Base-by-base conservation (phyloP, 2,329 filamentous ascomycete species). In the Mycocentrospora acerina region DNA sequence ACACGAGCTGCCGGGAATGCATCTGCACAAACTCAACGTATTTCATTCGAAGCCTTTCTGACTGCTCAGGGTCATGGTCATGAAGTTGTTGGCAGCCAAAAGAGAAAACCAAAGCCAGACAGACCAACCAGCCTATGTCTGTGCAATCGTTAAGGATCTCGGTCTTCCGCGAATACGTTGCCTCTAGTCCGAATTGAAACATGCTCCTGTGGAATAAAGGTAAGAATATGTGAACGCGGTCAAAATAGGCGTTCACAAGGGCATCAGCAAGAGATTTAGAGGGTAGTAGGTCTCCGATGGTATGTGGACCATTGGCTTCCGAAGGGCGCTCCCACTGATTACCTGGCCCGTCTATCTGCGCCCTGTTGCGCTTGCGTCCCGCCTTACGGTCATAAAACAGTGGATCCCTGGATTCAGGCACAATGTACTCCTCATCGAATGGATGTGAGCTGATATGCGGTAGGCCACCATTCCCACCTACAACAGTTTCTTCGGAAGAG, bases 51-150 rank as follows among this genome's bases (percentile, higher is more conserved):
- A 60, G 35, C n/a, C 34, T 45, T 12, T 48, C 42, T 13, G 48
- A 40, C 29, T 54, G 44, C 7, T 50, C 44, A 4, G 46, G 49
- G 30, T 60, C 57, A 29, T 53, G 47, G 32, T 68, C 64, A 14
- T 66, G 59, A 1, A 71, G 48, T 4, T 60, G 60, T 26, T 71
- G 64, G 24, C 69, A 69, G 15, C 70, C 70, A 38, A 72, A 66
- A 4, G 69, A 60, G 16, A 71, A 60, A 13, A 71, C 63, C 54
- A 72, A 61, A 31, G 68, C 68, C 17, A 73, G 43, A 33, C 60
- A 69, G 22, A 68, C 66, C 10, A 72, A 59, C 69, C 68, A 72
- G 12, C 69, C 70, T 2, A 61, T 56, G 18, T 72, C 69, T 12
- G 65, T 52, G 29, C 66, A 61, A 9, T 64, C 53, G n/a, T 46